Evolutionary conservation across 768 basidiomycete genomes (phyloP).

Genomic region (Tulasnella calospora): DNA sequence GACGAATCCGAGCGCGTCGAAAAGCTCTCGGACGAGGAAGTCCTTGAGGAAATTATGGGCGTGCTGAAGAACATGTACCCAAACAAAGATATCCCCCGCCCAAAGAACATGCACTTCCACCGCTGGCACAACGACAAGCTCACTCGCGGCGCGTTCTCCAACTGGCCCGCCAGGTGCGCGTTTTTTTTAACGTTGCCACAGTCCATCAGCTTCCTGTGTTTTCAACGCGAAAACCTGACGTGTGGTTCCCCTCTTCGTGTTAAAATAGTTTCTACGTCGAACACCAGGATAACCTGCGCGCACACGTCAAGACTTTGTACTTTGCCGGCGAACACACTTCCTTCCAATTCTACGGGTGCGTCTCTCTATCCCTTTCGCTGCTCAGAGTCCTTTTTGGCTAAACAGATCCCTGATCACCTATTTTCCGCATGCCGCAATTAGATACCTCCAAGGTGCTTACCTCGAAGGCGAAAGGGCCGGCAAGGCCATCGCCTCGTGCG

Average conservation of each 20-base stretch:
- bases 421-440: neutral
- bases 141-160: constrained; percentile 60
- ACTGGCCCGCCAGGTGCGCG: constrained; percentile 60
- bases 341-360: constrained; percentile 12
- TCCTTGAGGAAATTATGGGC: constrained; percentile 51
- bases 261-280: constrained; percentile 20
- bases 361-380: neutral
- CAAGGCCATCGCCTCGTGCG: neutral
- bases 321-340: constrained; percentile 26
- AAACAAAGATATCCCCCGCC: constrained; percentile 49
- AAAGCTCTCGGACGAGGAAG: constrained; percentile 44
- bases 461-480: constrained; percentile 16
- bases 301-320: constrained; percentile 5
- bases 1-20: constrained; percentile 59
- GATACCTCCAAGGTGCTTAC: constrained; percentile 26
- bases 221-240: no score
- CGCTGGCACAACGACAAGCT: constrained; percentile 52
- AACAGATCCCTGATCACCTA: neutral
- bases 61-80: constrained; percentile 61
- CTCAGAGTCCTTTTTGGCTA: no score
- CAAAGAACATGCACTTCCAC: constrained; percentile 52
- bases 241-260: no score
- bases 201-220: neutral
- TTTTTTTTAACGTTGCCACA: neutral
- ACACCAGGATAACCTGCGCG: constrained; percentile 25